These are phyloP conservation scores for Boletus speciosus DNA, from an alignment of 768 basidiomycete genomes.

Conservation along the genomic window DNA sequence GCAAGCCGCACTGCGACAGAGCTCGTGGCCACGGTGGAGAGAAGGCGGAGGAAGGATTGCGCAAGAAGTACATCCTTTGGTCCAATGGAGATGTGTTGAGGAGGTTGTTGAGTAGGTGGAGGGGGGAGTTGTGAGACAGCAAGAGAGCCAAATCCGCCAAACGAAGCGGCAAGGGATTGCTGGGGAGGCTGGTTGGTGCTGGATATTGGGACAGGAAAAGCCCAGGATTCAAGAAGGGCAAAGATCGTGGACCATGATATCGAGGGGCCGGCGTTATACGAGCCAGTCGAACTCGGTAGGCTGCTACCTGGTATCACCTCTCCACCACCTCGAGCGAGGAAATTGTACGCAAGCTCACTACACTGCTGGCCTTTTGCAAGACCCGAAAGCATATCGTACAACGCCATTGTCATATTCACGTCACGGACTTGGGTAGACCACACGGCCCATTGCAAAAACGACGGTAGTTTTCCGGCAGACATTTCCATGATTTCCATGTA, in stretches of 20 bases:
- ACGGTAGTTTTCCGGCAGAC: constrained; percentile 59
- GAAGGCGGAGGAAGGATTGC: constrained; percentile 75
- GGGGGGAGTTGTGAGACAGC: constrained; percentile 26
- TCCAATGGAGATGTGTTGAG: constrained; percentile 44
- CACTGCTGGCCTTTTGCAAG: constrained; percentile 81
- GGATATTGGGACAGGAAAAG: constrained; percentile 46
- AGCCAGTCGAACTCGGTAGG: constrained; percentile 36
- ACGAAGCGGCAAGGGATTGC: constrained; percentile 35
- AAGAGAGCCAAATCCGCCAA: constrained; percentile 31
- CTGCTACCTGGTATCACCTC: constrained; percentile 64
- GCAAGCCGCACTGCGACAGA: constrained; percentile 78
- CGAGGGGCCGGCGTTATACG: constrained; percentile 46
- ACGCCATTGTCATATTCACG: constrained; percentile 65
- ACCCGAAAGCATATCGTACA: constrained; percentile 88
- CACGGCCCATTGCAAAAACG: constrained; percentile 87
- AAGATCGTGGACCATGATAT: constrained; percentile 82
- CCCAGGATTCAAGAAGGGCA: constrained; percentile 72
- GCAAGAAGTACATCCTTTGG: constrained; percentile 77
- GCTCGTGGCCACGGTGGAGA: constrained; percentile 69
- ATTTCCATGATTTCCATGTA: constrained; percentile 62
- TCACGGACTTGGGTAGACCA: constrained; percentile 80
- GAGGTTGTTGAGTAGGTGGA: constrained; percentile 37
- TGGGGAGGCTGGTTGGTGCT: constrained; percentile 43
- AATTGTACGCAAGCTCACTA: constrained; percentile 85
- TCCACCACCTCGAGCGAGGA: constrained; percentile 73